Evolutionary conservation across 2,329 filamentous ascomycete species (phyloP).

Genomic region (Aspergillus aculeatinus): DNA sequence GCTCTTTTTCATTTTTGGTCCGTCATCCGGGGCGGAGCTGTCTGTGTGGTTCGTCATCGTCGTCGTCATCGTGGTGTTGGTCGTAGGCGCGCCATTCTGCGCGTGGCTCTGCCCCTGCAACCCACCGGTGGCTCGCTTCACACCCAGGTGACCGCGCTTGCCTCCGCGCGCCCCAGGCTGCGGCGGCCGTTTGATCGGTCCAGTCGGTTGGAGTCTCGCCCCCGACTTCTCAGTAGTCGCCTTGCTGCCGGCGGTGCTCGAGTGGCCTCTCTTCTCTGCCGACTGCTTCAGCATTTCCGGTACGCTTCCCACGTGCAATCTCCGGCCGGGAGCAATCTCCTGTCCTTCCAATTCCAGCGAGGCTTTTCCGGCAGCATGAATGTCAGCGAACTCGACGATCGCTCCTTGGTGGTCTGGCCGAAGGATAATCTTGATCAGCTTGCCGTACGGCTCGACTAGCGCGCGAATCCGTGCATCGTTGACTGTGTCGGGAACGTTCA

Average conservation of each 20-base stretch:
- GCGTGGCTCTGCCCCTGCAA: conserved; percentile 1
- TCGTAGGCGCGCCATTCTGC: conserved; percentile 23
- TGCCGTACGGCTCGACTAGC: conserved; percentile 68
- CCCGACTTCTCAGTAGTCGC: conserved; percentile 38
- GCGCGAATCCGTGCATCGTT: conserved; percentile 80
- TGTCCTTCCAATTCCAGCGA: conserved; percentile 47
- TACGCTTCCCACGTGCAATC: conserved; percentile 52
- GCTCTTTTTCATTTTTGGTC: conserved; percentile 47
- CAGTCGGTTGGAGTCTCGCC: conserved; percentile 29
- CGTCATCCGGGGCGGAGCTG: conserved; percentile 14
- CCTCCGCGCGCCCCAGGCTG: conserved; percentile 45
- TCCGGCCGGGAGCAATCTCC: conserved; percentile 45
- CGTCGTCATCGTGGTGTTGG: conserved; percentile 24
- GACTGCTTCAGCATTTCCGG: conserved; percentile 50
- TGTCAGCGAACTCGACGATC: conserved; percentile 75
- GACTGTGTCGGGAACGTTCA: conserved; percentile 88
- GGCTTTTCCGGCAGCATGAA: conserved; percentile 66
- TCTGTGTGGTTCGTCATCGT: conserved; percentile 30
- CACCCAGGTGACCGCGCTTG: conserved; percentile 50
- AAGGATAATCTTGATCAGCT: conserved; percentile 72
- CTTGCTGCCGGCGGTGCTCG: conserved; percentile 37
- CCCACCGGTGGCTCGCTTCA: conserved; percentile 39
- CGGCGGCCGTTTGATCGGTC: conserved; percentile 46
- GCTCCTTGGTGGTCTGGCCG: conserved; percentile 82
- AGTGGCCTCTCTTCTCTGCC: conserved; percentile 38